Conservation (phyloP, 495 filamentous ascomycete species). For the Aspergillus indologenus region DNA sequence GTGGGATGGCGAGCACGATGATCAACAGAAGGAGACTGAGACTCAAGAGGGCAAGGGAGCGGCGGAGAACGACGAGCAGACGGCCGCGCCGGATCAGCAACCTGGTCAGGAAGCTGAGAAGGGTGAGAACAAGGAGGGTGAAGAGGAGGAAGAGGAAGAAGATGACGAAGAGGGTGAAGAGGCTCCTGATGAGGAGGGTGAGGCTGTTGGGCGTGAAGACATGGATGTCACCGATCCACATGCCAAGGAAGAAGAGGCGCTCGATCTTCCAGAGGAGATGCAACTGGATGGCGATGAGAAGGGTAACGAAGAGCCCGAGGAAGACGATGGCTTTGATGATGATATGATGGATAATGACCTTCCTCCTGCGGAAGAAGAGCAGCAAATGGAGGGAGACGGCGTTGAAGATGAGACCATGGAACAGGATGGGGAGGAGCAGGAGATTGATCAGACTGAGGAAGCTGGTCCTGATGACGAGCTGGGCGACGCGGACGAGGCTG, state of each 20-base stretch:
- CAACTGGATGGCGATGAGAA: conserved; percentile 64
- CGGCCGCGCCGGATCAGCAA: conserved; percentile 57
- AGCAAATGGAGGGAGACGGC: conserved; percentile 26
- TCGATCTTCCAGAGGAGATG: conserved; percentile 69
- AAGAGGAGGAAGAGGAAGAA: conserved; percentile 50
- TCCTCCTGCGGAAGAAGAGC: conserved; percentile 47
- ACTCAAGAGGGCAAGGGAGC: conserved; percentile 67
- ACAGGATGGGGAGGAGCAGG: conserved; percentile 26
- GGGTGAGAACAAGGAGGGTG: conserved; percentile 44
- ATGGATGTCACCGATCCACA: conserved; percentile 66
- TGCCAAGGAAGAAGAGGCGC: conserved; percentile 64
- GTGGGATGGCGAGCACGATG: conserved; percentile 83
- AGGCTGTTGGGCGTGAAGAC: conserved; percentile 56
- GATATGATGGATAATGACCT: conserved; percentile 59
- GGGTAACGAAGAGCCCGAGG: conserved; percentile 59
- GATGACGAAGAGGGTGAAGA: conserved; percentile 57
- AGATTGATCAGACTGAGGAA: conserved; percentile 41
- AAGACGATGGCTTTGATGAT: conserved; percentile 70
- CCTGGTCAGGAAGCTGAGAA: conserved; percentile 54
- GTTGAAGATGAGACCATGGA: conserved; percentile 34
- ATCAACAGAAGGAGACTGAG: conserved; percentile 77
- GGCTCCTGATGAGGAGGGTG: conserved; percentile 58
- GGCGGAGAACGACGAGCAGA: conserved; percentile 60
- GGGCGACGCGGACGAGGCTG: conserved; percentile 21
- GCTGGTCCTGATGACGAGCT: conserved; percentile 37